Percentiles rank a stretch among this genome's conserved stretches.
phyloP scores from a whole-genome alignment of 2,329 filamentous ascomycete species.

The Curvularia hawaiiensis region DNA sequence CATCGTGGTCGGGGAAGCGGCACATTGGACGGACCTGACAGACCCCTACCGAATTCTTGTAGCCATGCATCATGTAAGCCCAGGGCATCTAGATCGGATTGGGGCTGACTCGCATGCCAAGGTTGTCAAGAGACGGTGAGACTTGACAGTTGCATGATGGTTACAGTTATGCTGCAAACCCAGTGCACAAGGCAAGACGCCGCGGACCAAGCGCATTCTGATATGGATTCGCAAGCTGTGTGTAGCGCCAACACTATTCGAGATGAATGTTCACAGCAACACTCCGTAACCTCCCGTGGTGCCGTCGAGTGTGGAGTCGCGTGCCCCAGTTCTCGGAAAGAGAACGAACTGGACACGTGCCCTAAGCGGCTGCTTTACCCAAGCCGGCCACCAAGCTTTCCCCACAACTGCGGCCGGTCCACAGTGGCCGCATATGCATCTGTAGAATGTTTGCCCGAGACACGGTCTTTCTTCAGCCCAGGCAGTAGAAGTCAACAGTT shows the following conservation, averaged over 20 bases:
- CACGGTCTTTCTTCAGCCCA: not conserved
- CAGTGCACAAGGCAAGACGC: not conserved
- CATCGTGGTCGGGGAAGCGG: slow-evolving; percentile 5
- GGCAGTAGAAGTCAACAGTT: not conserved
- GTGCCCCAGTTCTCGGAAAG: slow-evolving; percentile 16
- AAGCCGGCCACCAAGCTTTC: slow-evolving; percentile 36
- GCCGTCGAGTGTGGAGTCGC: slow-evolving; percentile 13
- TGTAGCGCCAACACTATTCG: not conserved
- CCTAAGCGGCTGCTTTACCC: slow-evolving; percentile 13
- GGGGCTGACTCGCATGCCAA: slow-evolving; percentile 12
- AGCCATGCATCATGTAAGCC: slow-evolving; percentile 10
- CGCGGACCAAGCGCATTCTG: not conserved
- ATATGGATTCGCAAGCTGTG: not conserved
- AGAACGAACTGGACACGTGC: slow-evolving; percentile 12
- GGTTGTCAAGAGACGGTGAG: slow-evolving; percentile 14
- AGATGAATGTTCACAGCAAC: not conserved
- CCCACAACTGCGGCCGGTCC: slow-evolving; percentile 30
- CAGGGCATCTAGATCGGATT: slow-evolving; percentile 1
- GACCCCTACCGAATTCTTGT: slow-evolving; percentile 2
- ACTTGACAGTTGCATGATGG: slow-evolving; percentile 14
- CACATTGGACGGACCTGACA: not conserved
- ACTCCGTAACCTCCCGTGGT: slow-evolving; percentile 12
- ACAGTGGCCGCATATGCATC: slow-evolving; percentile 12
- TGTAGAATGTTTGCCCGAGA: slow-evolving; percentile 4
- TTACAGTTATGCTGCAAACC: slow-evolving; percentile 9